Evolutionary conservation across 768 basidiomycete species (phyloP), one percentile per base, ranked within the genome.

Genomic region (Naganishia vaughanmartiniae): DNA sequence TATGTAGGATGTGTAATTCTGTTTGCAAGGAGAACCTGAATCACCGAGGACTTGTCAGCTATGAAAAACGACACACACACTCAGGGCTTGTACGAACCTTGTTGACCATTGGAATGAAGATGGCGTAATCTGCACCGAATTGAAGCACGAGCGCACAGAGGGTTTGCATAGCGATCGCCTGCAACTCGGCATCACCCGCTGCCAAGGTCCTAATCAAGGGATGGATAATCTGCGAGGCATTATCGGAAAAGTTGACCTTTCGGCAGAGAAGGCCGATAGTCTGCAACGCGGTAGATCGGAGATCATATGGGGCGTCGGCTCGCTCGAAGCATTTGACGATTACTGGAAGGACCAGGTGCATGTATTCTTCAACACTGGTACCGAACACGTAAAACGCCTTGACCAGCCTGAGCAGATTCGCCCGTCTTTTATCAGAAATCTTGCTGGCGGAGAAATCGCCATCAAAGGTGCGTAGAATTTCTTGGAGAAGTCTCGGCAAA

Each of bases 61-160:
- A 51, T 4, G 7, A 51, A 26, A 14, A n/a, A 26, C 54, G 54
- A 17, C 5, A 19, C 9, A 42, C n/a, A 30, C 54, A 31, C 24
- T n/a, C 15, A 21, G 21, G 9, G 11, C 9, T 31, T 2, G 21
- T 26, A 73, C 83, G 58, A 74, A 91, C 94, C 86, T 98, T 97
- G 81, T 92, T 92, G 73, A 99, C 91, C 74, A 94, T 94, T 0
- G 96, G 93, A 42, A 98, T 91, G 76, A 98, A 99, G 54, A 99
- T 92, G 4, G 96, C 93, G 74, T 94, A 99, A 79, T 98, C 95
- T 0, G 94, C 89, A 0, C 94, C 94, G 65, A 99, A 87, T 76
- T 99, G 96, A 45, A 92, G 85, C 46, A 97, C 89, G 48, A 98
- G 84, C 0, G 93, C 90, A 79, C 92, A 96, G 1, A 99, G 83